phyloP scores from a whole-genome alignment of 2,329 filamentous ascomycete genomes.

The Ascosphaera aggregata region DNA sequence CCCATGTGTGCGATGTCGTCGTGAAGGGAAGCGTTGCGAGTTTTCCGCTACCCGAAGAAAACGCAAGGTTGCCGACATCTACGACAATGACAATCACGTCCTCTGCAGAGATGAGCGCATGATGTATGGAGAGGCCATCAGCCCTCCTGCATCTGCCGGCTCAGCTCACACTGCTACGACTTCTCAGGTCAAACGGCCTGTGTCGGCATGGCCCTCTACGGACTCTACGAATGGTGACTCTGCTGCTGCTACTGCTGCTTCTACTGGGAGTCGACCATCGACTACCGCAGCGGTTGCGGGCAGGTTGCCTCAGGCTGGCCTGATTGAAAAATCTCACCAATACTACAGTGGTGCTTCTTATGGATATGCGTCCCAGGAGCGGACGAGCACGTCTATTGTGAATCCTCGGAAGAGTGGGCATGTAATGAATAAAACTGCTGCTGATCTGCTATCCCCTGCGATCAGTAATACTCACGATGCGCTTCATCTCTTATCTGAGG shows the following conservation, averaged over 20 bases:
- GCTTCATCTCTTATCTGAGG: conserved; percentile 74
- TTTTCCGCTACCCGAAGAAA: conserved; percentile 90
- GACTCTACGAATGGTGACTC: conserved; percentile 8
- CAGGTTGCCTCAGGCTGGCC: neutral
- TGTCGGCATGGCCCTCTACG: conserved; percentile 3
- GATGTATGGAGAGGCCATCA: conserved; percentile 24
- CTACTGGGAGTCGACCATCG: conserved; percentile 7
- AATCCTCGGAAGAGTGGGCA: conserved; percentile 26
- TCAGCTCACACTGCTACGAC: neutral
- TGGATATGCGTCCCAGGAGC: neutral
- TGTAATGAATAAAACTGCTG: conserved; percentile 35
- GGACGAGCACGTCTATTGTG: neutral
- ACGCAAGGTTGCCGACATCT: conserved; percentile 42
- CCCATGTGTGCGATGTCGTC: conserved; percentile 77
- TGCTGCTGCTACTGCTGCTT: conserved; percentile 7
- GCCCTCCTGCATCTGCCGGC: conserved; percentile 1
- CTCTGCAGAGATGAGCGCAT: conserved; percentile 26
- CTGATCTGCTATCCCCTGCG: conserved; percentile 36
- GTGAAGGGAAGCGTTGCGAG: conserved; percentile 91
- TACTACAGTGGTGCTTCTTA: neutral
- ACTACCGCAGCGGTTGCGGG: neutral
- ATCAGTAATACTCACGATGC: conserved; percentile 87
- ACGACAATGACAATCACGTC: conserved; percentile 18
- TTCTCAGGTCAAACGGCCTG: neutral
- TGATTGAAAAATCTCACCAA: neutral